These are phyloP conservation scores for Coniosporium tulheliwenetii DNA, from an alignment of 2,329 filamentous ascomycete genomes.

Conservation along the genomic window DNA sequence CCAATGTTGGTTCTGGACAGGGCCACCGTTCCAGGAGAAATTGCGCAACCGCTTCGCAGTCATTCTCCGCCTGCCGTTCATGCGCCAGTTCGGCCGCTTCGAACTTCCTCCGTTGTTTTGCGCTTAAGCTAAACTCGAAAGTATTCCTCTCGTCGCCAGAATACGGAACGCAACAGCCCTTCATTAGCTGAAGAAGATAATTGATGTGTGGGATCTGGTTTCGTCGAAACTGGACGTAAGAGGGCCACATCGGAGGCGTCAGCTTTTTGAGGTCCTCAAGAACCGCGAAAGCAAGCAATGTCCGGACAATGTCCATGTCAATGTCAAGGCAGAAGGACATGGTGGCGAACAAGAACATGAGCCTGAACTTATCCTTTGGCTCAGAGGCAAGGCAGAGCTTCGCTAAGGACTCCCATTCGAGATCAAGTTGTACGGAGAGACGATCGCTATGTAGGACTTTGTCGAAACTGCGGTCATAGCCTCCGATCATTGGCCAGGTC, in stretches of 20 bases:
- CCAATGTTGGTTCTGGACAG: constrained; percentile 16
- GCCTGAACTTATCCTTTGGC: constrained; percentile 12
- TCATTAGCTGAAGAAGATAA: constrained; percentile 16
- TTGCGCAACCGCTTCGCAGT: constrained; percentile 22
- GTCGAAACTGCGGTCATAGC: constrained; percentile 19
- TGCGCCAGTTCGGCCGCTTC: constrained; percentile 14
- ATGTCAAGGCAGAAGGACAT: constrained; percentile 25
- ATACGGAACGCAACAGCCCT: constrained; percentile 14
- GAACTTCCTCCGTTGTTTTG: constrained; percentile 17
- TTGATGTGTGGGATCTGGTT: constrained; percentile 17
- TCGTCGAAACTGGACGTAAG: constrained; percentile 17
- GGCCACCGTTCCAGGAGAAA: constrained; percentile 24
- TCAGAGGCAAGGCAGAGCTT: constrained; percentile 16
- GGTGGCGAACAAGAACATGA: constrained; percentile 31
- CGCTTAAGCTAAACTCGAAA: constrained; percentile 10
- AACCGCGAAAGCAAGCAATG: constrained; percentile 29
- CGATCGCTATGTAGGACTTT: constrained; percentile 22
- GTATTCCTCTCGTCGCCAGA: constrained; percentile 11
- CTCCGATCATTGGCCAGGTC: constrained; percentile 20
- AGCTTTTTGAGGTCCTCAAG: constrained; percentile 23
- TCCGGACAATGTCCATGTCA: constrained; percentile 25
- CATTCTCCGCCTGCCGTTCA: constrained; percentile 13
- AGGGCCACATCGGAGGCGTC: constrained; percentile 16
- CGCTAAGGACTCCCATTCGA: constrained; percentile 29
- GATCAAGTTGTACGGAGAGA: constrained; percentile 19